Percentiles rank a stretch among this genome's conserved stretches.
phyloP scores from a whole-genome alignment of 495 filamentous ascomycete species.

The Hyaloscypha variabilis region DNA sequence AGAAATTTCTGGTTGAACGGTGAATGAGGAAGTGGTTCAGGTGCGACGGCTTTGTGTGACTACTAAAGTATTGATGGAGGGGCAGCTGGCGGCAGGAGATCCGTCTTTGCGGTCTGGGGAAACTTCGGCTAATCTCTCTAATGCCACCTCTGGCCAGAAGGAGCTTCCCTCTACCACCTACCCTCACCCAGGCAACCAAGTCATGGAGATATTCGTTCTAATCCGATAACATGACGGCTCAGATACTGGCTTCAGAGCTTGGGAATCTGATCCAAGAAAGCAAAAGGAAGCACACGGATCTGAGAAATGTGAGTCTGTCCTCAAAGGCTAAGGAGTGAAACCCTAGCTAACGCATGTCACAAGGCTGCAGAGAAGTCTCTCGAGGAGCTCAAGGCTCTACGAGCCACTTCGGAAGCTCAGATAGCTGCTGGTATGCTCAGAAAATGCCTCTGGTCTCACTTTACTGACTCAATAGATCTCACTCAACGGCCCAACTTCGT shows the following conservation, averaged over 20 bases:
- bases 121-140: constrained; percentile 24
- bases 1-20: background rate
- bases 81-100: constrained; percentile 5
- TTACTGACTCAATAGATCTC: constrained; percentile 62
- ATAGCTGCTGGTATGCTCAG: constrained; percentile 71
- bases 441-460: background rate
- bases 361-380: constrained; percentile 94
- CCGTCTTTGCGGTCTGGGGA: constrained; percentile 6
- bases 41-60: background rate
- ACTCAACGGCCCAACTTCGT: constrained; percentile 79
- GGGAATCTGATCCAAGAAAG: constrained; percentile 92
- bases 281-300: constrained; percentile 86
- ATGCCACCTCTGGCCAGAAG: constrained; percentile 12
- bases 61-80: constrained; percentile 15
- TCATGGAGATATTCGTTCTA: constrained; percentile 33
- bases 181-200: constrained; percentile 9
- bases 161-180: constrained; percentile 7
- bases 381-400: constrained; percentile 82
- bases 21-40: background rate
- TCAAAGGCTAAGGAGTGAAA: background rate
- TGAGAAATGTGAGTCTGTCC: constrained; percentile 70
- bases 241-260: constrained; percentile 87
- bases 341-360: constrained; percentile 32
- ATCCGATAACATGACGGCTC: constrained; percentile 77
- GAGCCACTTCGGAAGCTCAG: constrained; percentile 77